Base-by-base conservation (phyloP, 108 stramenopile genomes). In the Schizochytrium sp. region DNA sequence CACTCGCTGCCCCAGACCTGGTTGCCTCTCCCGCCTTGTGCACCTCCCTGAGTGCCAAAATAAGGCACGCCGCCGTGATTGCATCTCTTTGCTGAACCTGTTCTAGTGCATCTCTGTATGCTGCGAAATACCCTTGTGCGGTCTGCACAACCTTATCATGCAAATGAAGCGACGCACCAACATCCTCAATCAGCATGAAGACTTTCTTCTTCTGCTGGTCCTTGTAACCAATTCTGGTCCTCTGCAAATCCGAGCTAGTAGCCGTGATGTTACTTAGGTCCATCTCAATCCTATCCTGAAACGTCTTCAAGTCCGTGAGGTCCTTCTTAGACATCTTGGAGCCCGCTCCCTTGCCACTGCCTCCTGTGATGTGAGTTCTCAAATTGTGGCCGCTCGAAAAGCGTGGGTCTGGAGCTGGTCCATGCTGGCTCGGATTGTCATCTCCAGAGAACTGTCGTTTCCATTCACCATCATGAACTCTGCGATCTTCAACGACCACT, bases 381-480 rank as follows among this genome's bases (percentile, higher is more conserved):
- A 83, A 53, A 1, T 83, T 83, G 28, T 83, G 76, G 10, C 76
- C 76, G 76, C 76, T 83, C 7, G 76, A 83, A 40, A 83, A 83
- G 17, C 76, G 47, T 1, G 76, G 76, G 76, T 83, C 76, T 17
- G 76, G 76, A 13, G 3, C 3, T 42, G 76, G 76, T n/a, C 76
- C 76, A 2, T 83, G 76, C 3, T 83, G 76, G 53, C 76, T 83
- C 38, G 76, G 76, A 1, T 83, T 83, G 47, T 83, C 76, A n/a
- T 83, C 76, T 47, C 53, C 76, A 10, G 76, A 49, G 53, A 83
- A 83, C 40, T 83, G 76, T n/a, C 76, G 76, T 55, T 83, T 83
- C 76, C 76, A 83, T 53, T 83, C 76, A n/a, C 76, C 76, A 40
- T 83, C 76, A 53, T 83, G 76, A 40, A 83, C 76, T 40, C n/a